phyloP scores from a whole-genome alignment of 345 rosid genomes.

The Lepidium aucheri region DNA sequence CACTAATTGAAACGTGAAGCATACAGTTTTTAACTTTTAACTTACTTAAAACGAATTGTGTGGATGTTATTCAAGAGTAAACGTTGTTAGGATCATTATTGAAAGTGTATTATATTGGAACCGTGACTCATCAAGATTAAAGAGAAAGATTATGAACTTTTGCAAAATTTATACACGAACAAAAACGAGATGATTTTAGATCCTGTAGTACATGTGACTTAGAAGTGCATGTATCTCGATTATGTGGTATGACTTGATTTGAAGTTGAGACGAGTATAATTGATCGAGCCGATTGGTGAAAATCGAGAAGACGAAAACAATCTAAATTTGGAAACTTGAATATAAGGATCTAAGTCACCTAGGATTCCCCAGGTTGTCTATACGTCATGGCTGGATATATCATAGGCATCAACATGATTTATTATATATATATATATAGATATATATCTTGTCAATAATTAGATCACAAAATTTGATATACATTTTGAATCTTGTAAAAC shows the following conservation, averaged over 20 bases:
- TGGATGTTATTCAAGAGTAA: background rate
- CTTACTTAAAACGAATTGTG: background rate
- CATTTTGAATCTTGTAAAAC: too few species aligned
- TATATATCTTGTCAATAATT: too few species aligned
- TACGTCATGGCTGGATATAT: background rate
- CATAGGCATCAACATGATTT: background rate
- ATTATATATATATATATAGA: too few species aligned
- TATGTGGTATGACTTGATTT: background rate
- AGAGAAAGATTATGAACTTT: background rate
- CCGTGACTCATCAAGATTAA: background rate
- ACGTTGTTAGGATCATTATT: background rate
- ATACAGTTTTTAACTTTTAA: background rate
- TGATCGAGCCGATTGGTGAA: background rate
- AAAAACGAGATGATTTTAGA: background rate
- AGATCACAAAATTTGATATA: too few species aligned
- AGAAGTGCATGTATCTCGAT: background rate
- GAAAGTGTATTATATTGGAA: background rate
- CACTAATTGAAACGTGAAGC: background rate
- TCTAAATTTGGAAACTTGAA: background rate
- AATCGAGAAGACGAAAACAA: background rate
- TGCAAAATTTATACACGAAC: background rate
- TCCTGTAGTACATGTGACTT: too few species aligned
- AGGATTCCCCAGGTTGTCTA: conserved; percentile 3
- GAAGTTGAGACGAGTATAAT: background rate
- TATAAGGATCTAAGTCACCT: background rate